Conservation (phyloP, 2,329 filamentous ascomycete genomes). For the Beauveria bassiana region DNA sequence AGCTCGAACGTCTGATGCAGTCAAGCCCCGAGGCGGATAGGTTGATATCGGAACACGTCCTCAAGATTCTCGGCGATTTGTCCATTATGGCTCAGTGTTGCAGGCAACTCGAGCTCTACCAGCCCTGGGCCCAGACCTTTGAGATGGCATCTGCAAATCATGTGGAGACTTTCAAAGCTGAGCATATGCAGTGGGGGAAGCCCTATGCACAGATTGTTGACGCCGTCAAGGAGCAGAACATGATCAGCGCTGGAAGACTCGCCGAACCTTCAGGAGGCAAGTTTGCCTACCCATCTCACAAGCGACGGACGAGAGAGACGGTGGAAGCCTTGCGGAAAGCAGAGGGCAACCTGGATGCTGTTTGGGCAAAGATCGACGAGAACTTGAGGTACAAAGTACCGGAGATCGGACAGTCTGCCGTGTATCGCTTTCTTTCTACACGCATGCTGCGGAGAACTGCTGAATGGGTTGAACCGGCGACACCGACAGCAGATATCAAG, state of each 20-base stretch:
- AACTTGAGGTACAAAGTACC: background rate
- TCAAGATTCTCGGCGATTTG: conserved; percentile 33
- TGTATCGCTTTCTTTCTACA: conserved; percentile 23
- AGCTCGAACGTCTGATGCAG: conserved; percentile 37
- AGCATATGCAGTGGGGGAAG: conserved; percentile 16
- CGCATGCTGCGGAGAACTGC: conserved; percentile 39
- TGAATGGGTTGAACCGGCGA: conserved; percentile 35
- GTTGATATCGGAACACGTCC: conserved; percentile 31
- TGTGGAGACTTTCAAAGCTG: conserved; percentile 2
- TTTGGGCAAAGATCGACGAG: conserved; percentile 34
- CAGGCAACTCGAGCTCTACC: conserved; percentile 37
- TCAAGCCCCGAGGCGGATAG: conserved; percentile 26
- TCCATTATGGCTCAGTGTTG: conserved; percentile 37
- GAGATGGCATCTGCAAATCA: conserved; percentile 21
- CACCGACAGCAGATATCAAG: background rate
- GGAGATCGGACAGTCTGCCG: conserved; percentile 19
- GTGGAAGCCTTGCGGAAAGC: conserved; percentile 35
- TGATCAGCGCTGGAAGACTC: conserved; percentile 15
- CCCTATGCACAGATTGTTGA: conserved; percentile 13
- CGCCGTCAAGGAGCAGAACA: conserved; percentile 14
- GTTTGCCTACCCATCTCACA: conserved; percentile 37
- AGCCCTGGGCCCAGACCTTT: conserved; percentile 39
- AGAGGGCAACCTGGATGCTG: conserved; percentile 38
- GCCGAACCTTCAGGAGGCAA: conserved; percentile 28
- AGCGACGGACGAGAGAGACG: conserved; percentile 37